Evolutionary conservation across 352 stramenopile species (phyloP), one percentile per base, ranked within the genome.

Genomic region (Pythium inflatum): DNA sequence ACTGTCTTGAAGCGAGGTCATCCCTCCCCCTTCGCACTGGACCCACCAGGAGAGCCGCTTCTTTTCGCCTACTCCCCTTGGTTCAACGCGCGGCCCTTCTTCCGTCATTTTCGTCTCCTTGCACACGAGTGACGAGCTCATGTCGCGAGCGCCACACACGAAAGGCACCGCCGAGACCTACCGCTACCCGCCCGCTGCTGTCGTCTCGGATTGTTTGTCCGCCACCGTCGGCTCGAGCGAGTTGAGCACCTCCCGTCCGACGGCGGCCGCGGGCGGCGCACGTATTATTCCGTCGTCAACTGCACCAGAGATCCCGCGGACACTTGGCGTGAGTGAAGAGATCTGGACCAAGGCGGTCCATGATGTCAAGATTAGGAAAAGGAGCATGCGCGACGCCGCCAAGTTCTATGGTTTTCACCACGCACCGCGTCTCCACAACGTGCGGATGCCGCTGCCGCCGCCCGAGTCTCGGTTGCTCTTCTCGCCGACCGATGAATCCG

Each of bases 401-500:
- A 80, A 90, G 64, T 69, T 81, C 66, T 91, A 83, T 57, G 85
- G 81, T 27, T 70, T 93, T 34, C 83, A 93, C 50, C 80, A 88
- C 68, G 73, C 81, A 73, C 85, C 80, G 49, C 80, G 91, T 25
- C 77, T 90, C 40, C 85, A 83, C 24, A 76, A 85, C 61, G 81
- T 91, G 45, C 83, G 81, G 28, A 54, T 36, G 14, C 50, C 66
- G 33, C 61, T 66, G 38, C 57, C 66, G 36, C 62, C 58, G 20
- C 46, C 41, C 27, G 62, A 71, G 18, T 60, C 64, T 33, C 51
- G 45, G 25, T 77, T 66, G 27, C 68, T 81, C 41, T 73, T 92
- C 59, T 78, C 80, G 33, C 68, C 73, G n/a, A 73, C 78, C 53
- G 73, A 88, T 28, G 83, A 89, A 63, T 73, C 79, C 30, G 83